phyloP scores from a whole-genome alignment of 2,329 filamentous ascomycete species.

The Paecilomyces sp. region DNA sequence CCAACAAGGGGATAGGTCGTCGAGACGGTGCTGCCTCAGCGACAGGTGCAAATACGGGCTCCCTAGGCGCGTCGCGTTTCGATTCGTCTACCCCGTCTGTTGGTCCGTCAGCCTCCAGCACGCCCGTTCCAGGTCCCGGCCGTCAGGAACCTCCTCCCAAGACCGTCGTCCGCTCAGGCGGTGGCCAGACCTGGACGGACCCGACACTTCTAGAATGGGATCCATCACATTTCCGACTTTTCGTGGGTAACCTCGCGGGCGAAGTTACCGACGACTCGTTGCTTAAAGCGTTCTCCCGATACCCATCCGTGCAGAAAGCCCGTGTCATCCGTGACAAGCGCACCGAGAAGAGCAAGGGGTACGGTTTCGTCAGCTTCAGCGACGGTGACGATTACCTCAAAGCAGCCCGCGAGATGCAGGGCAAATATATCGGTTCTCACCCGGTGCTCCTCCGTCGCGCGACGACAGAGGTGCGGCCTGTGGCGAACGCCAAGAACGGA shows the following conservation, averaged over 20 bases:
- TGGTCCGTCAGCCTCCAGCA: conserved; percentile 21
- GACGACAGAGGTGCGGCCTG: conserved; percentile 82
- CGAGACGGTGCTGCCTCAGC: conserved; percentile 34
- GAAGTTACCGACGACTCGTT: conserved; percentile 96
- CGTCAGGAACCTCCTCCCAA: conserved; percentile 52
- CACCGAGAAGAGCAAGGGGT: conserved; percentile 92
- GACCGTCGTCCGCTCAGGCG: conserved; percentile 81
- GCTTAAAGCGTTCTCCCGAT: conserved; percentile 85
- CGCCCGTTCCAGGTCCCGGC: conserved; percentile 38
- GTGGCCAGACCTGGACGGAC: conserved; percentile 90
- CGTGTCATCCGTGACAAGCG: conserved; percentile 92
- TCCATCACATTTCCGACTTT: conserved; percentile 85
- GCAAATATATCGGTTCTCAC: conserved; percentile 98
- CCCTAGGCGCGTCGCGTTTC: conserved; percentile 22
- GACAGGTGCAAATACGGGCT: conserved; percentile 39
- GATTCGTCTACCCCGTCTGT: conserved; percentile 16
- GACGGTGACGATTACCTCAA: conserved; percentile 95
- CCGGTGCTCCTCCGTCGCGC: conserved; percentile 81
- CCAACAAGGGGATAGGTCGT: conserved; percentile 25
- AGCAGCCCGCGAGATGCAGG: conserved; percentile 95
- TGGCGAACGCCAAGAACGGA: conserved; percentile 60
- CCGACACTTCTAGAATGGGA: conserved; percentile 89
- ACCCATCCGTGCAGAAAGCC: conserved; percentile 82
- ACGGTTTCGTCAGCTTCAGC: conserved; percentile 91
- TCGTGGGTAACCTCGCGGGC: conserved; percentile 92